These are phyloP conservation scores for Tuctoria greenei DNA, from an alignment of 176 grass and related monocot species.

Conservation along the genomic window DNA sequence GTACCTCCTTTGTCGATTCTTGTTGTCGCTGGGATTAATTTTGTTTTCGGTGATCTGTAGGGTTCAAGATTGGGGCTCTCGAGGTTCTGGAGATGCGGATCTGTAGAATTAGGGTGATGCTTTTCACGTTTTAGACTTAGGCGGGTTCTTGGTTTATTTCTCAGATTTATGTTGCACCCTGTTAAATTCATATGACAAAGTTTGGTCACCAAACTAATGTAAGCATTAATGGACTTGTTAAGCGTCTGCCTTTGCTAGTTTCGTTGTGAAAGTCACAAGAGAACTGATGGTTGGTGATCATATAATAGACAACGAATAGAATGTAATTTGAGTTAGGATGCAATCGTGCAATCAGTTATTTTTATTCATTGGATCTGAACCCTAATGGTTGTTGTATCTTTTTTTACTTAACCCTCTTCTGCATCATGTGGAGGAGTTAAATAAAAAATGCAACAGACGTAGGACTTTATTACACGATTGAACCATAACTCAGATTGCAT, in stretches of 20 bases:
- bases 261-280: not conserved
- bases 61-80: constrained; percentile 9
- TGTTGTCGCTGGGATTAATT: constrained; percentile 16
- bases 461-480: too few species aligned
- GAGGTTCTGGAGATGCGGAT: not conserved
- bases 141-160: not conserved
- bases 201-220: not conserved
- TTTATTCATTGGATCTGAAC: too few species aligned
- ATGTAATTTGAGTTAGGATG: too few species aligned
- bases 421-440: too few species aligned
- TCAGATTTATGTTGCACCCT: not conserved
- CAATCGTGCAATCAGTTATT: too few species aligned
- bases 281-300: not conserved
- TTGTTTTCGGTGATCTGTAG: not conserved
- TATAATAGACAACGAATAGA: too few species aligned
- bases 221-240: not conserved
- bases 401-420: too few species aligned
- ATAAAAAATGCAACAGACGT: too few species aligned
- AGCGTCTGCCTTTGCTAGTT: not conserved
- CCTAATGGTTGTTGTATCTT: too few species aligned
- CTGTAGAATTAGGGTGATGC: not conserved
- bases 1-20: not conserved
- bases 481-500: too few species aligned
- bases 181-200: not conserved
- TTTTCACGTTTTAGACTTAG: not conserved